phyloP scores from a whole-genome alignment of 148 eudicot species.

The Cornus florida region DNA sequence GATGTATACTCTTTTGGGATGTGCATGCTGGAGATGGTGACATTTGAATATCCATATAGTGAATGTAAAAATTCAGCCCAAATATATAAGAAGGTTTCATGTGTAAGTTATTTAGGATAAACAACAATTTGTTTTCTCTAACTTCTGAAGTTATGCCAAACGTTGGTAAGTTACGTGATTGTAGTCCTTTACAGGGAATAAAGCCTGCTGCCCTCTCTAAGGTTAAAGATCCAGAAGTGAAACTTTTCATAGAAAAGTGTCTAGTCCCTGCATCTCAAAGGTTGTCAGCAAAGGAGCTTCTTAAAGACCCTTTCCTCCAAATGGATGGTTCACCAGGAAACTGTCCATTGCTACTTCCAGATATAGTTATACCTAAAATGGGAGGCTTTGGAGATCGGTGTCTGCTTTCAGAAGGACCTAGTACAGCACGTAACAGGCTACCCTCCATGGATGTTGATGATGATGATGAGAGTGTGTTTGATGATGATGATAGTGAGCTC shows the following conservation, averaged over 20 bases:
- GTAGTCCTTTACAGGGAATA: conserved; percentile 1
- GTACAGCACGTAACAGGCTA: not conserved
- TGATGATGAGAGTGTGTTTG: not conserved
- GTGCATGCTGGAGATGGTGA: conserved; percentile 20
- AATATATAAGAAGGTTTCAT: conserved; percentile 18
- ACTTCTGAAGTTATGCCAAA: not conserved
- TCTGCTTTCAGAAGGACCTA: conserved; percentile 3
- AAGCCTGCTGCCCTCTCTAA: conserved; percentile 28
- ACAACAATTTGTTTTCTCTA: not conserved
- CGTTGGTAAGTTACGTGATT: not conserved
- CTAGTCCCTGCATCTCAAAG: conserved; percentile 28
- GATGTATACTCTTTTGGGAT: conserved; percentile 22
- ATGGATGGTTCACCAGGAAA: not conserved
- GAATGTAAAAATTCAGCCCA: conserved; percentile 18
- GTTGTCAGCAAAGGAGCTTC: conserved; percentile 29
- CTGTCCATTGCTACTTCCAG: not conserved
- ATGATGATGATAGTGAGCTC: not conserved
- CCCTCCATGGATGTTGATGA: not conserved
- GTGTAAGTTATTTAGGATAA: conserved; percentile 3
- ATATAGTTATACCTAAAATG: not conserved
- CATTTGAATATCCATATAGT: conserved; percentile 16
- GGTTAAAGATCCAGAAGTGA: conserved; percentile 25
- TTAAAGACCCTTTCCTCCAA: conserved; percentile 25
- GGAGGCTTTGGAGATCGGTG: not conserved
- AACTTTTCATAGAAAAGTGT: conserved; percentile 33